phyloP scores from a whole-genome alignment of 768 basidiomycete species.

The Boletus patriciae region DNA sequence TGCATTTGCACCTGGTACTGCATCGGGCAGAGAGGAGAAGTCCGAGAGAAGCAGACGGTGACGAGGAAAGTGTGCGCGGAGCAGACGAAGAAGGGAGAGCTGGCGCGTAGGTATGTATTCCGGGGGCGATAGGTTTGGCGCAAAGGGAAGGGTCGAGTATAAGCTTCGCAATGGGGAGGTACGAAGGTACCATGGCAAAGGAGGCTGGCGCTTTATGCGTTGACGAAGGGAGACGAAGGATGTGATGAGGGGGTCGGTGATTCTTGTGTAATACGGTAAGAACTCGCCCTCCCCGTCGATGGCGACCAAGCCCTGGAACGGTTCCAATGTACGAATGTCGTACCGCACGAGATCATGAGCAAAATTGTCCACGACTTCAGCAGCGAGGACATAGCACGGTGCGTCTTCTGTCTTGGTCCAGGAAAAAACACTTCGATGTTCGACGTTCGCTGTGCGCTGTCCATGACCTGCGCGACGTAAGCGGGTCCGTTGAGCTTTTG shows the following conservation, averaged over 20 bases:
- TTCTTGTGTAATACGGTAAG: slow-evolving; percentile 74
- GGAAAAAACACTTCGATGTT: slow-evolving; percentile 81
- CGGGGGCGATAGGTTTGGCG: slow-evolving; percentile 81
- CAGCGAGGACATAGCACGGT: slow-evolving; percentile 89
- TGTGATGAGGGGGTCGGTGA: slow-evolving; percentile 81
- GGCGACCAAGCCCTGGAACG: slow-evolving; percentile 80
- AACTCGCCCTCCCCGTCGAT: slow-evolving; percentile 83
- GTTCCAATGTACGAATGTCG: slow-evolving; percentile 72
- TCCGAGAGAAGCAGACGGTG: slow-evolving; percentile 95
- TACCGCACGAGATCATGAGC: slow-evolving; percentile 95
- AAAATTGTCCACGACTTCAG: slow-evolving; percentile 99
- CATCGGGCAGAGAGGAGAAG: slow-evolving; percentile 85
- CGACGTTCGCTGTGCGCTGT: slow-evolving; percentile 55
- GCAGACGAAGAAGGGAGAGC: slow-evolving; percentile 76
- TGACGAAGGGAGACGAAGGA: slow-evolving; percentile 73
- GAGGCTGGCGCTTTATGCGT: slow-evolving; percentile 55
- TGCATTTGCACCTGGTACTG: slow-evolving; percentile 63
- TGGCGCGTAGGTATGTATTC: slow-evolving; percentile 95
- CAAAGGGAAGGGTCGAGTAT: slow-evolving; percentile 78
- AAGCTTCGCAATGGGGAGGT: slow-evolving; percentile 59
- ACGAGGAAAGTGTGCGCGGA: slow-evolving; percentile 82
- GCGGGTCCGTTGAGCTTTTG: slow-evolving; percentile 65
- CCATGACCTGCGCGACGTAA: slow-evolving; percentile 45
- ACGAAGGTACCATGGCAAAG: slow-evolving; percentile 55
- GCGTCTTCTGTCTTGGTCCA: slow-evolving; percentile 75